Evolutionary conservation across 1,284 basidiomycete genomes (phyloP), one percentile per base, ranked within the genome.

Genomic region (Apiotrichum montevideense): DNA sequence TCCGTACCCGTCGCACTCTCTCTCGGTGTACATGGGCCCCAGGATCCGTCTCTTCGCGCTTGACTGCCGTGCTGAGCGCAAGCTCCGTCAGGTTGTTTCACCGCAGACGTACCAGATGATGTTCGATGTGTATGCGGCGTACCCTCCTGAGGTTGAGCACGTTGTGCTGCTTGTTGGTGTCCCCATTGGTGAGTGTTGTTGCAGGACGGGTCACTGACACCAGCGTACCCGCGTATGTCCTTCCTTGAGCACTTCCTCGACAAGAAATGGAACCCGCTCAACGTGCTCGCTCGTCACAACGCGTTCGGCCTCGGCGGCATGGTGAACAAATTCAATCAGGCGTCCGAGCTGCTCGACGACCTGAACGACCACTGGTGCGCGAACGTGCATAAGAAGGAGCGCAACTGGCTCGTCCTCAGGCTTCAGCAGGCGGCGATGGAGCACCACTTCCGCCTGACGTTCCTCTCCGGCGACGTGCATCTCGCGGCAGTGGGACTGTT

Each of bases 331-430:
- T 96, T 95, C 77, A 93, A 96, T 74, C 85, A 85, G 34, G 88
- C 93, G 51, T 87, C 90, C 0, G 92, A 95, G 74, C 77, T 96
- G 43, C 81, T 96, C 53, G 93, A 98, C 76, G 93, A 97, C 78
- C 80, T 96, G 72, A 91, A 90, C 67, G 90, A 93, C 69, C 90
- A 92, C 67, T 93, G 90, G 90, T 91, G 89, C 9, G 83, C 88
- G 32, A 85, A 85, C 59, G 71, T 77, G 3, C 90, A 93, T 74
- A 94, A 96, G 85, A 81, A 82, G 76, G 95, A 98, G 74, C 85
- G 95, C 52, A 98, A 98, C 73, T 87, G 85, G 85, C 81, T 98
- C 14, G 83, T 98, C 39, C 81, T 87, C 60, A 82, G 87, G 66
- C 79, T 90, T 57, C 91, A 95, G 71, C 77, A 80, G 34, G 79